Base-by-base conservation (phyloP, 2,329 filamentous ascomycete genomes). In the Aotearoamyces nothofagi region DNA sequence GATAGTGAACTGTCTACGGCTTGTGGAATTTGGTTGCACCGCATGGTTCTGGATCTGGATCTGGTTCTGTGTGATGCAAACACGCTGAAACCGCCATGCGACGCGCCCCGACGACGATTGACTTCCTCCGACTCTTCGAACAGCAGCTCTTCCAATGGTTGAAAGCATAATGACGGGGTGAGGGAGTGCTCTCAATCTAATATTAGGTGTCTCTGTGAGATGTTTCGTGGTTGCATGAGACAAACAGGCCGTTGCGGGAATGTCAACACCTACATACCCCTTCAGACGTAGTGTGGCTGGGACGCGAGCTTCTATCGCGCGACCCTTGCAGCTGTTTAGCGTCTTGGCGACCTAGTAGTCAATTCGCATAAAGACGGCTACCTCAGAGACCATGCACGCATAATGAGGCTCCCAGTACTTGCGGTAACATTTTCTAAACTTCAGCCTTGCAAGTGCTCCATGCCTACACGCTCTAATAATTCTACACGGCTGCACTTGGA, bases 61-160 rank as follows among this genome's bases (percentile, higher is more conserved):
- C 12, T 16, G 12, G 19, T 32, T 27, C 24, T 41, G 35, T 25
- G 27, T 17, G 32, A 20, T 27, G 23, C 37, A 27, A 26, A 42
- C 39, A 39, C 42, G 42, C 37, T 43, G 38, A 14, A 42, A 34
- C 24, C 39, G 39, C 38, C 34, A 20, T 14, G 38, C 25, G 33
- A 43, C 36, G 41, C 34, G 33, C 29, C 36, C 40, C 36, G 44
- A 39, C 41, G 45, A 42, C 24, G 29, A 11, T n/a, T 37, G 34
- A 26, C 32, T 33, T 32, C 36, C 36, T 27, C 35, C 35, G 24
- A 37, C 35, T 34, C 32, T 47, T 41, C 40, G 35, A 12, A 47
- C 32, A 9, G 49, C 40, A 15, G 44, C 40, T 31, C 49, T 45
- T 30, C 47, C 42, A 33, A 47, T 42, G 25, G 36, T 38, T 24